Evolutionary conservation across 176 grass and related monocot genomes (phyloP).

Genomic region (Miscanthus lutarioriparius): DNA sequence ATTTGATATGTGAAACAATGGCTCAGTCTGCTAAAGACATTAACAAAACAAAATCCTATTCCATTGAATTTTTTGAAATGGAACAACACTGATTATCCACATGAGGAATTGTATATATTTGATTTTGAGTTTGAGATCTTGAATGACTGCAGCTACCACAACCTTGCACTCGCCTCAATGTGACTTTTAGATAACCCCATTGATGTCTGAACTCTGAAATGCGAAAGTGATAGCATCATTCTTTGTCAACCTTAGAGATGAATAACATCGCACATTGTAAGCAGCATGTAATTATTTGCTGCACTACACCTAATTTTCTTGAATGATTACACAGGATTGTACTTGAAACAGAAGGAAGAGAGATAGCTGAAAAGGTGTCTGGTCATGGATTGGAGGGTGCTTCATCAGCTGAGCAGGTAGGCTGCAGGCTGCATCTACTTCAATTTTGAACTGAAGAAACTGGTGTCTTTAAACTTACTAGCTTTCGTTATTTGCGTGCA

Average conservation of each 20-base stretch:
- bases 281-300: background rate
- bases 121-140: background rate
- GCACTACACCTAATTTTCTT: background rate
- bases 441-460: conserved; percentile 7
- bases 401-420: conserved; percentile 84
- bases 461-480: conserved; percentile 8
- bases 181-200: background rate
- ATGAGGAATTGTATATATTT: background rate
- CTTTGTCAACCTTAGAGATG: background rate
- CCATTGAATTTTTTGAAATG: background rate
- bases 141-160: background rate
- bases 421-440: background rate
- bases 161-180: background rate
- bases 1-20: background rate
- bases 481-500: conserved; percentile 37
- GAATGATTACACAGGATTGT: conserved; percentile 61
- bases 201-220: background rate
- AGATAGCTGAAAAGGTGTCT: conserved; percentile 79
- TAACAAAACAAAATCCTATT: background rate
- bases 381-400: conserved; percentile 60
- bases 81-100: background rate
- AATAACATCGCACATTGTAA: background rate
- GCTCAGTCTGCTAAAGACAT: background rate
- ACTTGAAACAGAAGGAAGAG: conserved; percentile 82
- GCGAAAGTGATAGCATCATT: background rate